These are phyloP conservation scores for Leccinum subgranulosum DNA, from an alignment of 768 basidiomycete species.

Conservation along the genomic window DNA sequence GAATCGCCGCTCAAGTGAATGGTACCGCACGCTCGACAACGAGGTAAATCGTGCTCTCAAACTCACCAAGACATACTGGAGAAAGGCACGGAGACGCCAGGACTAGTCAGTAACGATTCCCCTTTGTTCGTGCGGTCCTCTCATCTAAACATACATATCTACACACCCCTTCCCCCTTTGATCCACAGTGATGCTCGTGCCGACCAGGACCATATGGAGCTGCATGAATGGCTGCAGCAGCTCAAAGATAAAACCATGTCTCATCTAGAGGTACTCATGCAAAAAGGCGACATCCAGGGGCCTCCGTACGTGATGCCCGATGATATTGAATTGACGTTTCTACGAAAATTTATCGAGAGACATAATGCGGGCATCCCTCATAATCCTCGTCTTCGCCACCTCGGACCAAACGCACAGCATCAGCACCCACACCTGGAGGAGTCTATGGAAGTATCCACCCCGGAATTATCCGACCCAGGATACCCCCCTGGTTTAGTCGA, in stretches of 20 bases:
- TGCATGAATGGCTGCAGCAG: constrained; percentile 86
- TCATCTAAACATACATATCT: constrained; percentile 7
- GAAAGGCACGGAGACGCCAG: constrained; percentile 76
- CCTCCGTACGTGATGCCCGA: constrained; percentile 82
- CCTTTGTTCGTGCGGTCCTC: neutral
- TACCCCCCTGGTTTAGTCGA: constrained; percentile 30
- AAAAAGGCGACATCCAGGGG: constrained; percentile 82
- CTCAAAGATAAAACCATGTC: constrained; percentile 89
- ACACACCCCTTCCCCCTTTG: neutral
- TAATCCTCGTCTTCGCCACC: constrained; percentile 73
- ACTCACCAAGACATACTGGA: constrained; percentile 83
- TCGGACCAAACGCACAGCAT: constrained; percentile 30
- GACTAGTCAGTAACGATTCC: constrained; percentile 44
- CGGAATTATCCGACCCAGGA: constrained; percentile 33
- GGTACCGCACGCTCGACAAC: constrained; percentile 75
- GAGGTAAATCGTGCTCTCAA: constrained; percentile 81
- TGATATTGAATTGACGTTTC: constrained; percentile 71
- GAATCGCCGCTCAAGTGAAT: constrained; percentile 75
- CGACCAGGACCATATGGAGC: constrained; percentile 86
- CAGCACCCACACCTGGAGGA: constrained; percentile 29
- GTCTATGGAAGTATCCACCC: constrained; percentile 33
- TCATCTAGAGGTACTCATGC: constrained; percentile 82
- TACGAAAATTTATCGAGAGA: constrained; percentile 79
- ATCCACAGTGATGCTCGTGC: constrained; percentile 58
- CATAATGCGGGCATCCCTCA: constrained; percentile 74